Percentiles rank a stretch among this genome's conserved stretches.
Evolutionary conservation across 108 stramenopile species (phyloP).

Genomic region (Fistulifera pelliculosa): DNA sequence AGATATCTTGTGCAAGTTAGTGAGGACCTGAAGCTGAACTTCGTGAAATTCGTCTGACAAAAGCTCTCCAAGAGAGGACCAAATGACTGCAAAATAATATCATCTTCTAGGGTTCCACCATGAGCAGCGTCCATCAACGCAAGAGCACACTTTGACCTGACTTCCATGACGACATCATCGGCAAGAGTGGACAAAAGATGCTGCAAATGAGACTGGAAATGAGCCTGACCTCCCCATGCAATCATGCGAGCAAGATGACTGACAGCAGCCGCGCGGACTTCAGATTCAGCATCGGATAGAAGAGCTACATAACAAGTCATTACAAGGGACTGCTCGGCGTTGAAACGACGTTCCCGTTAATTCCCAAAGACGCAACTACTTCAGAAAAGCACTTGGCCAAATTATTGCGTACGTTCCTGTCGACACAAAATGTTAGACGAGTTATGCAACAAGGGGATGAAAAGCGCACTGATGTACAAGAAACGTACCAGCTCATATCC

Average conservation of each 20-base stretch:
- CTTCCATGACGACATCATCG: slow-evolving; percentile 62
- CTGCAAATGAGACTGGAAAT: slow-evolving; percentile 58
- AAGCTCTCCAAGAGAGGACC: slow-evolving; percentile 73
- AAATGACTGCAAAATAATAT: slow-evolving; percentile 67
- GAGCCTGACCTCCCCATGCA: slow-evolving; percentile 63
- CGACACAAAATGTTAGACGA: not conserved
- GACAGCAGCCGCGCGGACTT: slow-evolving; percentile 92
- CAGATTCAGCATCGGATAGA: slow-evolving; percentile 85
- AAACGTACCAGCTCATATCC: slow-evolving; percentile 80
- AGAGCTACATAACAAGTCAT: slow-evolving; percentile 70
- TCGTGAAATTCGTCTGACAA: slow-evolving; percentile 86
- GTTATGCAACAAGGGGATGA: not conserved
- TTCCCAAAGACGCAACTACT: slow-evolving; percentile 61
- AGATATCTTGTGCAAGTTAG: slow-evolving; percentile 69
- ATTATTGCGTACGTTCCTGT: slow-evolving; percentile 89
- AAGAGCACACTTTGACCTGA: slow-evolving; percentile 41
- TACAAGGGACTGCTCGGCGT: slow-evolving; percentile 29
- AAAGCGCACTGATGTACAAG: slow-evolving; percentile 1
- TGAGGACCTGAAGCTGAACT: slow-evolving; percentile 82
- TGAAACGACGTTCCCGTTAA: slow-evolving; percentile 25
- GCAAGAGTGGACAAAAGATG: slow-evolving; percentile 55
- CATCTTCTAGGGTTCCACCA: slow-evolving; percentile 59
- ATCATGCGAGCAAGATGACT: slow-evolving; percentile 77
- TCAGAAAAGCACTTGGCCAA: slow-evolving; percentile 75
- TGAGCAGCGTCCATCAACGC: slow-evolving; percentile 79